Percentiles rank a stretch among this genome's conserved stretches.
Evolutionary conservation across 805 yeast genomes (phyloP).

Genomic region (Starmerella bombicola): DNA sequence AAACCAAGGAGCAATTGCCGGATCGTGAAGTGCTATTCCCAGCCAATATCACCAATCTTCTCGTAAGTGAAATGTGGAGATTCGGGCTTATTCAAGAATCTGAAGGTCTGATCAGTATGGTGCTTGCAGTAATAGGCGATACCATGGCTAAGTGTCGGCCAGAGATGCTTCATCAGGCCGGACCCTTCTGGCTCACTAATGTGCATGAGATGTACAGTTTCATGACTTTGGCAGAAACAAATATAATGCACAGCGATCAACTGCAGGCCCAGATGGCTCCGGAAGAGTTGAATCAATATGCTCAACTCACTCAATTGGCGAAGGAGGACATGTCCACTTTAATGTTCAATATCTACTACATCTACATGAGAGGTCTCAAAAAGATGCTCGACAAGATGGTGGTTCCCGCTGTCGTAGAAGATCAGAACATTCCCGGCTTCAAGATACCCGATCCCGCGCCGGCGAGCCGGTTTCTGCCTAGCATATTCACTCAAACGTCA

Average conservation of each 20-base stretch:
- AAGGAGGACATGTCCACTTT: conserved; percentile 89
- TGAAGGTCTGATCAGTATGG: conserved; percentile 82
- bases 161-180: conserved; percentile 77
- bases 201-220: conserved; percentile 91
- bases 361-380: conserved; percentile 94
- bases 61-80: conserved; percentile 96
- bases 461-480: conserved; percentile 59
- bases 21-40: conserved; percentile 92
- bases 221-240: conserved; percentile 83
- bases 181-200: conserved; percentile 95
- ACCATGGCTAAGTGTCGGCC: conserved; percentile 70
- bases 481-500: conserved; percentile 34
- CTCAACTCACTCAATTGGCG: conserved; percentile 76
- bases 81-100: conserved; percentile 84
- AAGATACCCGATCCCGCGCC: conserved; percentile 57
- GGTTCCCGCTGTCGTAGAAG: conserved; percentile 85
- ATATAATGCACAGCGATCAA: conserved; percentile 75
- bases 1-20: conserved; percentile 69
- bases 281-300: conserved; percentile 79
- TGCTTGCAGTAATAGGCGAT: conserved; percentile 71
- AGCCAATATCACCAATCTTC: conserved; percentile 82
- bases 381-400: conserved; percentile 82
- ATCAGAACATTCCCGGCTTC: conserved; percentile 94
- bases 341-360: conserved; percentile 85
- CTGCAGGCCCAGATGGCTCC: conserved; percentile 75